Base-by-base conservation (phyloP, 2,329 filamentous ascomycete genomes). In the Aspergillus vadensis region DNA sequence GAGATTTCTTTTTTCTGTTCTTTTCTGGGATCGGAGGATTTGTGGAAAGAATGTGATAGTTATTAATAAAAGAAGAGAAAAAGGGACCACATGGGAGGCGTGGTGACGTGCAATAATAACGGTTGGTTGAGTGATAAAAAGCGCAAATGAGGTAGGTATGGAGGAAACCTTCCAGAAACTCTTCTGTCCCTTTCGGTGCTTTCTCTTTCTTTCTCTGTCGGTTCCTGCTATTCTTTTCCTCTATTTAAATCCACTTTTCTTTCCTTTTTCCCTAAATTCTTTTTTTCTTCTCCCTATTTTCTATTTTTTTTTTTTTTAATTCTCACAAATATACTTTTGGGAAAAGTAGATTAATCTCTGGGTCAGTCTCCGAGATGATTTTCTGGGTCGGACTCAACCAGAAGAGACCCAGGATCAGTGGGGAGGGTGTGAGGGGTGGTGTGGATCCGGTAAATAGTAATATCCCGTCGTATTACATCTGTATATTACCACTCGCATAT, bases 51-150 rank as follows among this genome's bases (percentile, higher is more conserved):
- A 63, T 60, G 63, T 54, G 56, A 65, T 60, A 59, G 52, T 57
- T 58, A 59, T 63, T 65, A 59, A 61, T 64, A 61, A 61, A 55
- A 58, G 50, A 60, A 43, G 49, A 58, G 55, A 41, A 61, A 63
- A 61, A 63, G 64, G 61, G 57, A 61, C 64, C 63, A 65, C 58
- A 66, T 65, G 61, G 61, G 59, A 55, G 59, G 41, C 25, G 57
- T 58, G 51, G 52, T 66, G 64, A 66, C 59, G 63, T 66, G 57
- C 59, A 65, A 63, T 56, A 60, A 54, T 44, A 41, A 56, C 53
- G 43, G 50, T 54, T 32, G 23, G 54, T 57, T 53, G 47, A 55
- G 41, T 56, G 48, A 49, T 54, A 52, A 38, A 50, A 55, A 41
- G 36, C 53, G n/a, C 39, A 55, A 36, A 58, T 27, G 15, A 36